phyloP scores from a whole-genome alignment of 441 rosid genomes.

The Pelargonium australe region DNA sequence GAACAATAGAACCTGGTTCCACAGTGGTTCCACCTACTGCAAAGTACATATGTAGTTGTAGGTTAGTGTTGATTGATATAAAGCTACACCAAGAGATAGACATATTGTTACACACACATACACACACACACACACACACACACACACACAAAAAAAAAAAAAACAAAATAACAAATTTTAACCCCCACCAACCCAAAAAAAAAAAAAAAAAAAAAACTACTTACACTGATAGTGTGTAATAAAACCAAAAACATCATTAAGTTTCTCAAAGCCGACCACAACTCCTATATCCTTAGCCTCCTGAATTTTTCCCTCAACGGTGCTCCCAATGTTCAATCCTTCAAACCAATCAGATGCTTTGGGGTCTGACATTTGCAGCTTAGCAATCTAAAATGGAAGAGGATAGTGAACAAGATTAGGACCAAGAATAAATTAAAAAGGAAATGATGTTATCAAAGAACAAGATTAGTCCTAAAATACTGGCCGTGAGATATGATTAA shows the following conservation, averaged over 20 bases:
- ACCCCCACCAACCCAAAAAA: too few relatives aligned
- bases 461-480: background rate
- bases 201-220: slow-evolving; percentile 21
- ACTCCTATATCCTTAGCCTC: slow-evolving; percentile 78
- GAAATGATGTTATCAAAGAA: background rate
- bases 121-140: too few relatives aligned
- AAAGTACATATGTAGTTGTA: slow-evolving; percentile 19
- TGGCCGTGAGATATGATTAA: background rate
- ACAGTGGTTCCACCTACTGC: slow-evolving; percentile 58
- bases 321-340: slow-evolving; percentile 60
- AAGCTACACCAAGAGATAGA: slow-evolving; percentile 7
- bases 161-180: too few relatives aligned
- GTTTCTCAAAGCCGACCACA: slow-evolving; percentile 62
- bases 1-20: slow-evolving; percentile 57
- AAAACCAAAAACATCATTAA: slow-evolving; percentile 68
- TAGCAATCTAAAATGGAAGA: slow-evolving; percentile 50
- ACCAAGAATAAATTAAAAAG: background rate
- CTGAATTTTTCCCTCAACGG: slow-evolving; percentile 63
- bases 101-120: background rate
- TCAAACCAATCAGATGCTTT: slow-evolving; percentile 58
- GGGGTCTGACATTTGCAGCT: slow-evolving; percentile 44
- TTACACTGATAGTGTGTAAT: slow-evolving; percentile 74
- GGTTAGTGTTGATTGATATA: slow-evolving; percentile 15
- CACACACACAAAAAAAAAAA: too few relatives aligned
- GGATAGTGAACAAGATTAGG: background rate